Percentiles rank a stretch among this genome's conserved stretches.
phyloP scores from a whole-genome alignment of 441 rosid genomes.

The Populus hybrid region DNA sequence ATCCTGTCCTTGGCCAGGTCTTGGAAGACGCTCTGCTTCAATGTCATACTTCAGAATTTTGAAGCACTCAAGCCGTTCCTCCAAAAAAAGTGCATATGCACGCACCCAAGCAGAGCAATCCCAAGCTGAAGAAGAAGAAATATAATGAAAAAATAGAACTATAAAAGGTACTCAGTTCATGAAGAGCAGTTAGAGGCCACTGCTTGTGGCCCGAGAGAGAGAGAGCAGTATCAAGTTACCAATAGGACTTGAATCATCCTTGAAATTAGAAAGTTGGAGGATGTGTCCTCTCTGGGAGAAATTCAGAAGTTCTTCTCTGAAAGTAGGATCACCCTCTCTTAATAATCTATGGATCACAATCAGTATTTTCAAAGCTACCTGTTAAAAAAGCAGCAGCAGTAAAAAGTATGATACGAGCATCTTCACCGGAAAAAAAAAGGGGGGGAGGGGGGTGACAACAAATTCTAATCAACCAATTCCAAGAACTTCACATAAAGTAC shows the following conservation, averaged over 20 bases:
- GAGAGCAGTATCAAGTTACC: slow-evolving; percentile 37
- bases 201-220: neutral
- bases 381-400: slow-evolving; percentile 13
- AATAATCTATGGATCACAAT: slow-evolving; percentile 85
- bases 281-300: slow-evolving; percentile 80
- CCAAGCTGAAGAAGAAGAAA: slow-evolving; percentile 60
- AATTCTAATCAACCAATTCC: neutral
- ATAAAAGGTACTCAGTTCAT: neutral
- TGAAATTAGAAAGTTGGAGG: slow-evolving; percentile 89
- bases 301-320: slow-evolving; percentile 76
- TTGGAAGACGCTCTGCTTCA: slow-evolving; percentile 87
- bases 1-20: slow-evolving; percentile 73
- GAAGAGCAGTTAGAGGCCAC: neutral
- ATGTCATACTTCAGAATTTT: slow-evolving; percentile 86
- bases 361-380: slow-evolving; percentile 94
- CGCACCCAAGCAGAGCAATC: slow-evolving; percentile 99
- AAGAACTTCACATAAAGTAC: neutral
- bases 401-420: neutral
- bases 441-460: neutral
- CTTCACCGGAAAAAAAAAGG: too few relatives aligned
- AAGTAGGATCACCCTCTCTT: slow-evolving; percentile 94
- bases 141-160: neutral
- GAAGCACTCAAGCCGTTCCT: slow-evolving; percentile 96
- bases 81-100: slow-evolving; percentile 89
- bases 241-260: slow-evolving; percentile 98